These are phyloP conservation scores for Termitomyces titanicus DNA, from an alignment of 768 basidiomycete genomes.

Conservation along the genomic window DNA sequence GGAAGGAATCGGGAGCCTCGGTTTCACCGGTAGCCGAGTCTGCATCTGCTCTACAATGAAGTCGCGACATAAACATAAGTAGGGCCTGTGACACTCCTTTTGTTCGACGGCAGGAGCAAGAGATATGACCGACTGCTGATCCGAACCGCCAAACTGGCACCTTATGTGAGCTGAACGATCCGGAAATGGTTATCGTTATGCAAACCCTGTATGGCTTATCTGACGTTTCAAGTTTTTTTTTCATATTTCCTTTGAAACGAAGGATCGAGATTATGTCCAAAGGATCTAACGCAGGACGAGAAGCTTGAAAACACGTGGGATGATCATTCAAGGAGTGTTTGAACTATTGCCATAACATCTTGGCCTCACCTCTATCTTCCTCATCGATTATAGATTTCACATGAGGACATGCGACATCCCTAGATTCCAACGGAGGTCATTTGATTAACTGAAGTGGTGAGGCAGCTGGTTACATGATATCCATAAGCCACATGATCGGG, in stretches of 20 bases:
- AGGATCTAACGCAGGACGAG: neutral
- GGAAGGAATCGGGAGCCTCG: too few species aligned
- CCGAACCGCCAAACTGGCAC: too few species aligned
- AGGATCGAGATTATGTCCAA: neutral
- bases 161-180: neutral
- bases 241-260: neutral
- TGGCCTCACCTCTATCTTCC: neutral
- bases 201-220: neutral
- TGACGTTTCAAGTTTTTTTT: neutral
- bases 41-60: neutral
- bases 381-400: neutral
- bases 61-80: too few species aligned
- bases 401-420: neutral
- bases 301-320: neutral
- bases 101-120: too few species aligned
- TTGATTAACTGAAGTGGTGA: neutral
- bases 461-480: neutral
- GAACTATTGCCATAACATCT: neutral
- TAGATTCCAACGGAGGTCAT: neutral
- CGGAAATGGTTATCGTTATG: neutral
- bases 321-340: neutral
- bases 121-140: too few species aligned
- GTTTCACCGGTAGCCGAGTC: neutral
- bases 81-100: too few species aligned
- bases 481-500: neutral